phyloP scores from a whole-genome alignment of 164 flowering plant species.

The Nymphaea thermarum region DNA sequence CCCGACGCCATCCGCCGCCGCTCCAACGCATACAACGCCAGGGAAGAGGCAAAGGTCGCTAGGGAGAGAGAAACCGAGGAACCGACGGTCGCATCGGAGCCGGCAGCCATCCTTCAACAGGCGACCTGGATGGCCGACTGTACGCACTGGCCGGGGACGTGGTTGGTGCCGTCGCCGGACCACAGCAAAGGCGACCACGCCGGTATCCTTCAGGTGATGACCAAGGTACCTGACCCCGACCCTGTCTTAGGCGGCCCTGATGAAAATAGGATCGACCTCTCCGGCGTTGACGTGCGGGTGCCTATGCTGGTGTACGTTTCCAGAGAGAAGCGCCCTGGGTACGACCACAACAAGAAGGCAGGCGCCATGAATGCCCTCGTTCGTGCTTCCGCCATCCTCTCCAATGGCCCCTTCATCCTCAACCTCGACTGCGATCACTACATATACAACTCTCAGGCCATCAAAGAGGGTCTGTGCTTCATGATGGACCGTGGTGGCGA shows the following conservation, averaged over 20 bases:
- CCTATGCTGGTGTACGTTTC: constrained; percentile 26
- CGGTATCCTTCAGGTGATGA: constrained; percentile 76
- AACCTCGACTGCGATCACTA: constrained; percentile 81
- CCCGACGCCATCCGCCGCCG: constrained; percentile 69
- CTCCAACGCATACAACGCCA: constrained; percentile 76
- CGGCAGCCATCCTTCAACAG: constrained; percentile 27
- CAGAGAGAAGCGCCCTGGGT: constrained; percentile 22
- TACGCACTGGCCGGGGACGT: constrained; percentile 86
- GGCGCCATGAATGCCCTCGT: constrained; percentile 84
- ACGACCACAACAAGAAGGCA: constrained; percentile 65
- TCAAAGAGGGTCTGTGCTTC: constrained; percentile 79
- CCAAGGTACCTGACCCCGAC: constrained; percentile 56
- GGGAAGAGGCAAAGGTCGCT: constrained; percentile 59
- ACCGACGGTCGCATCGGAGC: constrained; percentile 12
- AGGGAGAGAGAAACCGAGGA: constrained; percentile 5
- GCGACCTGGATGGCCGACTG: constrained; percentile 95
- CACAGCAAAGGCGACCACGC: constrained; percentile 76
- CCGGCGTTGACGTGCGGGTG: constrained; percentile 20
- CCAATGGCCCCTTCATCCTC: constrained; percentile 75
- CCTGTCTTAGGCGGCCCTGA: constrained; percentile 23
- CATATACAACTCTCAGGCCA: constrained; percentile 52
- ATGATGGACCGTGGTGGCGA: constrained; percentile 88
- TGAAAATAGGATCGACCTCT: constrained; percentile 19
- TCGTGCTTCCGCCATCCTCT: constrained; percentile 52
- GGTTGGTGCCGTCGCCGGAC: constrained; percentile 39